Percentiles rank a stretch among this genome's conserved stretches.
Conservation (phyloP, 345 rosid species). For the Zanthoxylum bungeanum region DNA sequence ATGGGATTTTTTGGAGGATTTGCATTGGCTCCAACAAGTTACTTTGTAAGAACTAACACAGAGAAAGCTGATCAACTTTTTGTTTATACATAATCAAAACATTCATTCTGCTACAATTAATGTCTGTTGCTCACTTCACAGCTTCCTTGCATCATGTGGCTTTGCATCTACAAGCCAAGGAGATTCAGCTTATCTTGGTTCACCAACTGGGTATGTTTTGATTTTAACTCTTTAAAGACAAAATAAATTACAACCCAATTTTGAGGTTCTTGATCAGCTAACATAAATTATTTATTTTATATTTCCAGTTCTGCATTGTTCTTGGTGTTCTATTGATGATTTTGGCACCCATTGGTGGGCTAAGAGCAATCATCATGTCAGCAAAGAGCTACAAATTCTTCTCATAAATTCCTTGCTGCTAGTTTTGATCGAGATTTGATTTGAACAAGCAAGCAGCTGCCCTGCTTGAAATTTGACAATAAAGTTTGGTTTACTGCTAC, state of each 20-base stretch:
- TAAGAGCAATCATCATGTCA: constrained; percentile 50
- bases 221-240: background rate
- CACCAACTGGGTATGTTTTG: constrained; percentile 61
- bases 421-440: background rate
- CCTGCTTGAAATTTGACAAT: background rate
- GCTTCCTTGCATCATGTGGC: constrained; percentile 87
- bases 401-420: constrained; percentile 28
- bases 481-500: background rate
- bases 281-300: too few relatives aligned
- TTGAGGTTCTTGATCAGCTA: background rate
- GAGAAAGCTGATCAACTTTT: too few relatives aligned
- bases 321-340: constrained; percentile 48
- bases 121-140: constrained; percentile 13
- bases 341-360: constrained; percentile 67
- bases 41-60: constrained; percentile 43
- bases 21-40: constrained; percentile 81
- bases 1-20: constrained; percentile 90
- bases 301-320: constrained; percentile 58
- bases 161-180: constrained; percentile 60
- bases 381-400: constrained; percentile 54
- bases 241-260: background rate
- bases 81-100: too few relatives aligned
- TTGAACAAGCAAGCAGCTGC: background rate
- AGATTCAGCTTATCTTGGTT: constrained; percentile 59
- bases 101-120: background rate